Evolutionary conservation across 2,329 filamentous ascomycete genomes (phyloP).

Genomic region (Aspergillus oerlinghausenensis): DNA sequence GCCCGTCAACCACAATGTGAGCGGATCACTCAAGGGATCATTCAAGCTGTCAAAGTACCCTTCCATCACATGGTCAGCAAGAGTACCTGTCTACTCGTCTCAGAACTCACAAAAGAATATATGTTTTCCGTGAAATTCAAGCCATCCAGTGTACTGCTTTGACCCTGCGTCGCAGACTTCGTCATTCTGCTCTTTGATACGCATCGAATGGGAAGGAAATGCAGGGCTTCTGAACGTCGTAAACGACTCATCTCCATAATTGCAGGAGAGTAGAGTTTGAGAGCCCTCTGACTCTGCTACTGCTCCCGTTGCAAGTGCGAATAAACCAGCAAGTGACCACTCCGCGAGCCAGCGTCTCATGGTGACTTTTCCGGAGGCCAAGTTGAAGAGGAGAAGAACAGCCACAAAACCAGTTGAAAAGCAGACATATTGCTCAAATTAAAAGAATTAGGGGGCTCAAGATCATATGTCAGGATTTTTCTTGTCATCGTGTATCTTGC

Average conservation of each 20-base stretch:
- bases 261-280: background rate
- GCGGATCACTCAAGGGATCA: slow-evolving; percentile 8
- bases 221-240: slow-evolving; percentile 8
- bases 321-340: background rate
- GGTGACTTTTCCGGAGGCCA: background rate
- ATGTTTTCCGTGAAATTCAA: slow-evolving; percentile 12
- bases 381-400: background rate
- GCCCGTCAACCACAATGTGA: slow-evolving; percentile 14
- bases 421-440: background rate
- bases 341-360: background rate
- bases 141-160: slow-evolving; percentile 22
- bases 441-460: background rate
- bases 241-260: background rate
- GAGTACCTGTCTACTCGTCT: background rate
- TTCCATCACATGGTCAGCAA: background rate
- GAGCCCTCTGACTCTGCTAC: background rate
- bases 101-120: slow-evolving; percentile 3
- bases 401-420: background rate
- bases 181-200: slow-evolving; percentile 21
- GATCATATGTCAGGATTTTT: background rate
- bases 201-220: slow-evolving; percentile 15
- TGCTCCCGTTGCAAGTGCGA: background rate
- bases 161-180: slow-evolving; percentile 20
- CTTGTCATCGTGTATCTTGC: background rate
- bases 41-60: slow-evolving; percentile 15